Conservation (phyloP, 768 basidiomycete species). For the Termitomyces sp. region DNA sequence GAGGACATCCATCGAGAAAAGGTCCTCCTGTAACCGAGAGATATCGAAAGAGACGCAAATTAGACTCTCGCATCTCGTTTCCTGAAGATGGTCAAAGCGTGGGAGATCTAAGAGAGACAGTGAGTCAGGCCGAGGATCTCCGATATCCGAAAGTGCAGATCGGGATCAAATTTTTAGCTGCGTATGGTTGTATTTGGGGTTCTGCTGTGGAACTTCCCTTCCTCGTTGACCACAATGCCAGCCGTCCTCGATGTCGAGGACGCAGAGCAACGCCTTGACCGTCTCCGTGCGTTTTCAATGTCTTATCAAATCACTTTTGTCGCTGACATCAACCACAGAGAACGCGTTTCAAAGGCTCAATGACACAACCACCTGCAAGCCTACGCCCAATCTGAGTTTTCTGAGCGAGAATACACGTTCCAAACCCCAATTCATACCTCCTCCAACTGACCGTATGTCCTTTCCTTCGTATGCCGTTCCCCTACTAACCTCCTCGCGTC, state of each 20-base stretch:
- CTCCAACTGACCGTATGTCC: constrained; percentile 48
- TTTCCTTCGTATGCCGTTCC: not conserved
- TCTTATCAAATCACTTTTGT: not conserved
- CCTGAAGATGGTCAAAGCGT: not conserved
- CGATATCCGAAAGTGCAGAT: not conserved
- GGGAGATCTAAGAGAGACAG: not conserved
- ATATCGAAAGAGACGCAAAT: not conserved
- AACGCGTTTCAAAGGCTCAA: constrained; percentile 1
- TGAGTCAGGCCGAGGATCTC: too few species aligned
- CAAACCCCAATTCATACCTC: constrained; percentile 28
- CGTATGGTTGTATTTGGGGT: not conserved
- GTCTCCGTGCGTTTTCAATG: not conserved
- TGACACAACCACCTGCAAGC: not conserved
- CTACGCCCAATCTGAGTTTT: not conserved
- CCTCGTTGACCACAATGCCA: not conserved
- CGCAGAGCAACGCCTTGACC: not conserved
- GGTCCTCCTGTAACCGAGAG: not conserved
- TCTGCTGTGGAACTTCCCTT: not conserved
- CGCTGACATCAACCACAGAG: not conserved
- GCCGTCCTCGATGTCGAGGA: constrained; percentile 7
- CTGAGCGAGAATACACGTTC: not conserved
- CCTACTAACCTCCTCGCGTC: not conserved
- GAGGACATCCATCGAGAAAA: too few species aligned
- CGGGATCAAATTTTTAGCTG: constrained; percentile 1
- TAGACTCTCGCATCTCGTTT: too few species aligned